Evolutionary conservation across 805 yeast species (phyloP).

Genomic region (Kazachstania taianensis): DNA sequence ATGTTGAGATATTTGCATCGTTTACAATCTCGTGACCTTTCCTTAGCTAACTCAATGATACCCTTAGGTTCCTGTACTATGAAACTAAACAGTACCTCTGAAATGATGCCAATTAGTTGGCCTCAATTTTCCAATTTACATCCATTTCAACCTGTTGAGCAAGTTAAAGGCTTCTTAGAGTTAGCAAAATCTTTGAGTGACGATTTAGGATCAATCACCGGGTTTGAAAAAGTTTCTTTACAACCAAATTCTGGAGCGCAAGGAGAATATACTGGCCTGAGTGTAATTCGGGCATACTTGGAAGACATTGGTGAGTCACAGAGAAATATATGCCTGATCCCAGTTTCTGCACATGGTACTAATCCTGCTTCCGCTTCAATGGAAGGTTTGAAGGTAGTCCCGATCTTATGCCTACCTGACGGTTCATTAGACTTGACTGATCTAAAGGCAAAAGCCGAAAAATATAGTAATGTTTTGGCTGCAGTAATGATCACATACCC

Average conservation of each 20-base stretch:
- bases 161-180: conserved; percentile 79
- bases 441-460: conserved; percentile 57
- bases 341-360: conserved; percentile 97
- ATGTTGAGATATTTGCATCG: conserved; percentile 83
- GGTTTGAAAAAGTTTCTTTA: conserved; percentile 79
- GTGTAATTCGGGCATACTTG: conserved; percentile 73
- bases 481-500: conserved; percentile 97
- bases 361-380: conserved; percentile 98
- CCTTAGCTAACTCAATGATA: conserved; percentile 93
- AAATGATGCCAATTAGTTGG: conserved; percentile 90
- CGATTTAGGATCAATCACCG: conserved; percentile 87
- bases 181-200: conserved; percentile 65
- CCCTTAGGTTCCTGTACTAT: conserved; percentile 97
- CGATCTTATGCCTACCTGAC: conserved; percentile 74
- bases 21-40: conserved; percentile 79
- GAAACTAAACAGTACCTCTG: conserved; percentile 93
- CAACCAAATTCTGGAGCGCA: conserved; percentile 99
- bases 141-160: conserved; percentile 86
- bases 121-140: conserved; percentile 84
- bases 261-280: conserved; percentile 92
- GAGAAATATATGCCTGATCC: conserved; percentile 84
- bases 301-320: conserved; percentile 57
- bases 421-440: conserved; percentile 84
- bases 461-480: conserved; percentile 63
- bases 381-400: conserved; percentile 90